phyloP scores from a whole-genome alignment of 2,329 filamentous ascomycete species.

The Trichophyton benhamiae region DNA sequence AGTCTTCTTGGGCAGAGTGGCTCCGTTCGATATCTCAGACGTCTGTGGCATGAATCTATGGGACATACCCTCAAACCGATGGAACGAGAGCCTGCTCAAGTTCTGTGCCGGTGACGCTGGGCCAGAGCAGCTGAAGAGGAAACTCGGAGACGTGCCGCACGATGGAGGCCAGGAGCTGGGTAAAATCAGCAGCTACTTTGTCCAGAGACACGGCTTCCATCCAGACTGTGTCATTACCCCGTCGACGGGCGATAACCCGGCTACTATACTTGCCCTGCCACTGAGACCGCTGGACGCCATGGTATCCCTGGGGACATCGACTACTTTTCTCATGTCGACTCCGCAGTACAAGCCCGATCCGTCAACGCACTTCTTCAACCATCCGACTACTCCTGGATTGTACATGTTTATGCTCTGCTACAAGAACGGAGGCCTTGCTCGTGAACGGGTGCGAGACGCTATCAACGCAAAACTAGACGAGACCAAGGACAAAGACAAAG shows the following conservation, averaged over 20 bases:
- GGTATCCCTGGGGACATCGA: conserved; percentile 86
- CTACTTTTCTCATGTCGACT: conserved; percentile 95
- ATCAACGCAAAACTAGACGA: conserved; percentile 46
- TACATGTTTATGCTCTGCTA: conserved; percentile 99
- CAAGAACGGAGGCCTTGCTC: conserved; percentile 90
- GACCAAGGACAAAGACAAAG: conserved; percentile 28
- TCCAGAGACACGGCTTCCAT: conserved; percentile 63
- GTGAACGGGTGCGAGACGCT: conserved; percentile 75
- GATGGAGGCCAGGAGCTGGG: conserved; percentile 76
- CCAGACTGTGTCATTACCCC: conserved; percentile 63
- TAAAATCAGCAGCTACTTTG: conserved; percentile 64
- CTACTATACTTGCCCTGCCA: conserved; percentile 84
- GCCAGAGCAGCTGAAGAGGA: conserved; percentile 54
- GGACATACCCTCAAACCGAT: conserved; percentile 65
- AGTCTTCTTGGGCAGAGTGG: conserved; percentile 69
- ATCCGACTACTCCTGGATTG: conserved; percentile 75
- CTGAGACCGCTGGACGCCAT: conserved; percentile 82
- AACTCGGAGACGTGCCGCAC: conserved; percentile 66
- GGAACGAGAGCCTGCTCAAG: conserved; percentile 62
- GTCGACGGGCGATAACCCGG: conserved; percentile 92
- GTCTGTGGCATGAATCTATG: conserved; percentile 95
- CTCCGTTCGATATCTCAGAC: conserved; percentile 85
- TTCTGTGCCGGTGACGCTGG: conserved; percentile 58
- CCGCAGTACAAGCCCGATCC: conserved; percentile 81
- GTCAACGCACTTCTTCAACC: conserved; percentile 95